Base-by-base conservation (phyloP, 2,329 filamentous ascomycete species). In the Tolypocladium tundrense region DNA sequence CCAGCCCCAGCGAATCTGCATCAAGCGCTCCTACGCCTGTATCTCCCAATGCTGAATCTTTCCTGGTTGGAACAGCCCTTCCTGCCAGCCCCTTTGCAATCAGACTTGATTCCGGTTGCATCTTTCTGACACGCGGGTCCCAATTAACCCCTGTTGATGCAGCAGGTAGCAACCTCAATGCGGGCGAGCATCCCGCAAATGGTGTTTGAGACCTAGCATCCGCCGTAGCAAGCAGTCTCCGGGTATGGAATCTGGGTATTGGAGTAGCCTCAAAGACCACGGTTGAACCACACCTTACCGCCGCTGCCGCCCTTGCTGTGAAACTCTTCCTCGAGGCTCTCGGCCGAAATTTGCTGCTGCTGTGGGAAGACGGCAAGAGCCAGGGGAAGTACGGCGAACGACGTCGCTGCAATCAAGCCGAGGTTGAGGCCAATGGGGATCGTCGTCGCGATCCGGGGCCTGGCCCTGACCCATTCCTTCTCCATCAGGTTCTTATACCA, bases 351-450 rank as follows among this genome's bases (percentile, higher is more conserved):
- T 62, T 84, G 83, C 77, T 99, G 90, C 62, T 91, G 81, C 76
- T 97, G 92, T 4, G 94, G 94, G 75, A 99, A 99, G 2, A 90
- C 91, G 10, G 87, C 94, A 55, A 99, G 78, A 19, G 94, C 94
- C 61, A 97, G 78, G 43, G 94, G 94, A 66, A 99, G 77, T 11
- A 93, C 94, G 64, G 91, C 89, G 60, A 96, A 84, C 65, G 90
- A 94, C 27, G 93, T 97, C 1, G 84, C 82, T 56, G 97, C 79
- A 65, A 99, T 96, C 65, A 99, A 73, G 1, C 85, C 91, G 61
- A 99, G 73, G 74, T 99, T 99, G 52, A 97, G 77, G 0, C 92
- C 91, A 58, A 88, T 77, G 13, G 90, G 88, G 27, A 75, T 67
- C 6, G 65, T 62, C 58, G 68, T 69, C 57, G 65, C 67, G 73